These are phyloP conservation scores for Aegilops longissima DNA, from an alignment of 176 grass and related monocot species.

Conservation along the genomic window DNA sequence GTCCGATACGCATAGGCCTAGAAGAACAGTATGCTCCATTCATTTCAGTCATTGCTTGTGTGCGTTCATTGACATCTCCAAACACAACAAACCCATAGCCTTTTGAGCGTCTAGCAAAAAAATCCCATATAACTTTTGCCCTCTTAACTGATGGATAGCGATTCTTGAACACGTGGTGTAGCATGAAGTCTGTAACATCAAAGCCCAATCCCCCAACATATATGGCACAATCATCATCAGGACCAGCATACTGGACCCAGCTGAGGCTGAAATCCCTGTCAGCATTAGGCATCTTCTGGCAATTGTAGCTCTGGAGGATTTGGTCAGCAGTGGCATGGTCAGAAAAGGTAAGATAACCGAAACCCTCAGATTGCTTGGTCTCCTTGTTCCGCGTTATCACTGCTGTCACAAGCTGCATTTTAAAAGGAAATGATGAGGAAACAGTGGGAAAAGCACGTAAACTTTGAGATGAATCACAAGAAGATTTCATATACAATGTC, in stretches of 20 bases:
- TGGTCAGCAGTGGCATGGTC: constrained; percentile 57
- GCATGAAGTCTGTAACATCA: constrained; percentile 74
- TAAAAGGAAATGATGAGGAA: neutral
- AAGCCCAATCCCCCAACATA: constrained; percentile 62
- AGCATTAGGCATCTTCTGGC: constrained; percentile 75
- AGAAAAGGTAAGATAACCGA: constrained; percentile 75
- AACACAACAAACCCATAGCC: constrained; percentile 81
- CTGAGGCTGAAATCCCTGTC: constrained; percentile 53
- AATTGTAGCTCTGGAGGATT: constrained; percentile 64
- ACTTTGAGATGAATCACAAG: neutral
- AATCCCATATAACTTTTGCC: constrained; percentile 63
- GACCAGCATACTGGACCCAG: constrained; percentile 32
- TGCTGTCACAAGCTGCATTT: constrained; percentile 52
- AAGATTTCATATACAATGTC: neutral
- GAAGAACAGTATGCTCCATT: constrained; percentile 79
- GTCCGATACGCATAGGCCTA: constrained; percentile 66
- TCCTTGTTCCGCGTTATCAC: constrained; percentile 73
- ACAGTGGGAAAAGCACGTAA: neutral
- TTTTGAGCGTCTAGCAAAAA: constrained; percentile 46
- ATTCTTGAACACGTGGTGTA: constrained; percentile 63
- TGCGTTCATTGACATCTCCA: constrained; percentile 68
- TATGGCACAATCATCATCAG: constrained; percentile 39
- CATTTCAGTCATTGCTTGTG: constrained; percentile 76
- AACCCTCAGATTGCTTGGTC: constrained; percentile 64
- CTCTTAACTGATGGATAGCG: constrained; percentile 64